Conservation (phyloP, 2,329 filamentous ascomycete genomes). For the Aspergillus brasiliensis region DNA sequence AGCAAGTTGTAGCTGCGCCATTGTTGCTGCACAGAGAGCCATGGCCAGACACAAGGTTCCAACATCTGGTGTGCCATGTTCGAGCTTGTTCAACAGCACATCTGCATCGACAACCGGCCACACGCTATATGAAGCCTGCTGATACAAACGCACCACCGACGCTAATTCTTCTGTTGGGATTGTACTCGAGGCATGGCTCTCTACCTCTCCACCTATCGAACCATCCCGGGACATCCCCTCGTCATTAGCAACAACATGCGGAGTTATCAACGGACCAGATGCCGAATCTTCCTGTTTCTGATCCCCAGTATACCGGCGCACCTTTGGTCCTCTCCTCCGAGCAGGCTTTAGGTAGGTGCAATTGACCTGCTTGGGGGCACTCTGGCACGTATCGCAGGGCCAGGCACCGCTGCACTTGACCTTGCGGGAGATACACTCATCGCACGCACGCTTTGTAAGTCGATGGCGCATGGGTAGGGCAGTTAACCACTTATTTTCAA, state of each 20-base stretch:
- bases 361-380: constrained; percentile 20
- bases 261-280: neutral
- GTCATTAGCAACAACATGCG: neutral
- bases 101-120: constrained; percentile 32
- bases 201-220: neutral
- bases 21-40: constrained; percentile 35
- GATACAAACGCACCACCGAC: constrained; percentile 25
- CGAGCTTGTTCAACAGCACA: constrained; percentile 18
- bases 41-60: constrained; percentile 23
- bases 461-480: constrained; percentile 11
- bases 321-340: constrained; percentile 32
- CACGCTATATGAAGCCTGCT: constrained; percentile 30
- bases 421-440: constrained; percentile 34
- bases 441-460: constrained; percentile 33
- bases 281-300: neutral
- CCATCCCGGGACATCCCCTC: neutral
- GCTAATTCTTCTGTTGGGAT: constrained; percentile 19
- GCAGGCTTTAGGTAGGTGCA: constrained; percentile 33
- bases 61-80: neutral
- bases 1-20: constrained; percentile 32
- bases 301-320: constrained; percentile 10
- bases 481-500: neutral
- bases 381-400: constrained; percentile 31
- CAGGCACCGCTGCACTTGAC: constrained; percentile 32
- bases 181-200: neutral